These are phyloP conservation scores for Setaria italica DNA, from an alignment of 202 grass and related monocot species.

Conservation along the genomic window DNA sequence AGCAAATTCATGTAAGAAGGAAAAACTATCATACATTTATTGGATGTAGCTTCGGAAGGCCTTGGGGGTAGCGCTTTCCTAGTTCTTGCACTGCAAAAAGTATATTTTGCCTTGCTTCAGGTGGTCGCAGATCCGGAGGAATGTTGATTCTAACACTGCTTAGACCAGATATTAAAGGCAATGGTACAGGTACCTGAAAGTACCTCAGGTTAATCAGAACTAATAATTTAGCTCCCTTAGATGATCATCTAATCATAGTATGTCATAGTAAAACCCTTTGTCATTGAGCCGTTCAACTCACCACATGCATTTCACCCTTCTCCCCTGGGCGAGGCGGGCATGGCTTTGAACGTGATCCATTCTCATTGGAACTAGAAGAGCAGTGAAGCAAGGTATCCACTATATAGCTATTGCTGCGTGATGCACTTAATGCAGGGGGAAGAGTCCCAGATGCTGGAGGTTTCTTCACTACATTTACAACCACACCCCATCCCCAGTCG, in stretches of 20 bases:
- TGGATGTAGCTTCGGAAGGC: slow-evolving; percentile 91
- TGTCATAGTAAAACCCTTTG: slow-evolving; percentile 41
- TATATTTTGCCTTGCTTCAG: slow-evolving; percentile 95
- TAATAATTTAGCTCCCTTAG: slow-evolving; percentile 15
- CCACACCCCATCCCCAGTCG: slow-evolving; percentile 98
- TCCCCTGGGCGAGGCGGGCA: slow-evolving; percentile 79
- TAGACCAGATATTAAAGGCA: slow-evolving; percentile 78
- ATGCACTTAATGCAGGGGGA: slow-evolving; percentile 67
- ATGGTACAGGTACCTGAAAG: slow-evolving; percentile 90
- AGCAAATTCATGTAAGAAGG: slow-evolving; percentile 20
- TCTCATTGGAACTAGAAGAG: slow-evolving; percentile 72
- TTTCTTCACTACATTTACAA: slow-evolving; percentile 98
- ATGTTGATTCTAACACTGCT: slow-evolving; percentile 98
- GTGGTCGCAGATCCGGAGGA: slow-evolving; percentile 85
- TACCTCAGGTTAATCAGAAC: slow-evolving; percentile 33
- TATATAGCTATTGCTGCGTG: slow-evolving; percentile 71
- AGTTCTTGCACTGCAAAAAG: slow-evolving; percentile 97
- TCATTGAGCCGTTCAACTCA: slow-evolving; percentile 62
- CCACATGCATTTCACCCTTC: slow-evolving; percentile 99
- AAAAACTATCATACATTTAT: slow-evolving; percentile 60
- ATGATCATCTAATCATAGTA: slow-evolving; percentile 1
- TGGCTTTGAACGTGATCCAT: slow-evolving; percentile 75
- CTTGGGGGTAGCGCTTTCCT: slow-evolving; percentile 87
- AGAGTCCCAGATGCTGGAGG: slow-evolving; percentile 59
- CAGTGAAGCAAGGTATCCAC: slow-evolving; percentile 97